Evolutionary conservation across 2,329 filamentous ascomycete species (phyloP).

Genomic region (Cladobotryum protrusum): DNA sequence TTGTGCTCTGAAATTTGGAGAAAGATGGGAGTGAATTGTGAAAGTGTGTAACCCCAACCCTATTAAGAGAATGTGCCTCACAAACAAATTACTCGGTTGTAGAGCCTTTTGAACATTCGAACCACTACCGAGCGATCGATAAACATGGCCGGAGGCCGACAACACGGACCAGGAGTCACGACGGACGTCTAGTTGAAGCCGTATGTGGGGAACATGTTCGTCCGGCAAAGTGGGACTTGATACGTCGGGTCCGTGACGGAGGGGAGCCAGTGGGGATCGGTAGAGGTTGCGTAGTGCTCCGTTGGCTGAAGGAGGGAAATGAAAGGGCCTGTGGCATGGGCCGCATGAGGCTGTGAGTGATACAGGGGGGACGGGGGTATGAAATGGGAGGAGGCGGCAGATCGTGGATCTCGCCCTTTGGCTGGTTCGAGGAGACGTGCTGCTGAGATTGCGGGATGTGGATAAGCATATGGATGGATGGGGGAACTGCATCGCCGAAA

Average conservation of each 20-base stretch:
- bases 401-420: constrained; percentile 2
- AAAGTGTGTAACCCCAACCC: too few relatives aligned
- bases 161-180: not conserved
- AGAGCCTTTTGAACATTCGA: too few relatives aligned
- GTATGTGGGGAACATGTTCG: constrained; percentile 3
- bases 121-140: not conserved
- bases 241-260: constrained; percentile 4
- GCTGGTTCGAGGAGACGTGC: not conserved
- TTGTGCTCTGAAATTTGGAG: too few relatives aligned
- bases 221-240: constrained; percentile 10
- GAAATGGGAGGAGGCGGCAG: constrained; percentile 5
- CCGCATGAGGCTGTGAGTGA: not conserved
- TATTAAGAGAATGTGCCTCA: too few relatives aligned
- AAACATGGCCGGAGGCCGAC: not conserved
- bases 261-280: constrained; percentile 4
- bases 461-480: too few relatives aligned
- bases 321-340: not conserved
- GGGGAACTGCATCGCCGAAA: not conserved
- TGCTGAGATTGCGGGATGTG: not conserved
- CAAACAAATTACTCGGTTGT: too few relatives aligned
- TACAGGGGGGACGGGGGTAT: constrained; percentile 4
- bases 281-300: constrained; percentile 2
- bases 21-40: too few relatives aligned
- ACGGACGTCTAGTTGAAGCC: constrained; percentile 8
- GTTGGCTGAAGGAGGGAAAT: not conserved